Conservation (phyloP, 495 filamentous ascomycete species). For the Glarea lozoyensis region DNA sequence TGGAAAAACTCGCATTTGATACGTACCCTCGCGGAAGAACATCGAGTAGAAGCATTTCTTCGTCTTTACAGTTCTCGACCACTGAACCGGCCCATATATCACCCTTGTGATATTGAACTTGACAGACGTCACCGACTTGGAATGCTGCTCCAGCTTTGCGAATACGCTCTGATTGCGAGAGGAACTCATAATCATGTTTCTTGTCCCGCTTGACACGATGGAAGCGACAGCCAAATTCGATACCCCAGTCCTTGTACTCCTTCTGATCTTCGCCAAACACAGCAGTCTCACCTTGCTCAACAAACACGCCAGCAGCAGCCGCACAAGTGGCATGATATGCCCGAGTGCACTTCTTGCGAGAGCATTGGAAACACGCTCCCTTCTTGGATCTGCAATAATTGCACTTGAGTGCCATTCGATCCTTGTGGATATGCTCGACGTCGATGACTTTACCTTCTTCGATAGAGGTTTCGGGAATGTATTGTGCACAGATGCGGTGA, state of each 20-base stretch:
- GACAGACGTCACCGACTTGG: conserved; percentile 67
- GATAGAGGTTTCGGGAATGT: conserved; percentile 88
- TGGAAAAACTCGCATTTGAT: conserved; percentile 22
- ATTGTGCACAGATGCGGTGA: conserved; percentile 82
- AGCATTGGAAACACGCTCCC: conserved; percentile 95
- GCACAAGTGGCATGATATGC: conserved; percentile 96
- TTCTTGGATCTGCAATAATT: conserved; percentile 88
- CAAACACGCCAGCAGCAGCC: conserved; percentile 79
- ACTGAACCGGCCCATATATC: conserved; percentile 91
- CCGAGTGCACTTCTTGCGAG: conserved; percentile 84
- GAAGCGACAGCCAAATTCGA: conserved; percentile 89
- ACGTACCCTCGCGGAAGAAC: conserved; percentile 70
- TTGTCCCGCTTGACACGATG: conserved; percentile 81
- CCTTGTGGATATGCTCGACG: conserved; percentile 73
- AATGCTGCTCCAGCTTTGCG: conserved; percentile 58
- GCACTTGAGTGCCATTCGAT: conserved; percentile 83
- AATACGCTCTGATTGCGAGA: conserved; percentile 66
- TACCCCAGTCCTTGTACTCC: conserved; percentile 80
- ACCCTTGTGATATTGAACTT: conserved; percentile 73
- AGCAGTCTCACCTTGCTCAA: conserved; percentile 74
- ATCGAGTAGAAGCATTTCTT: conserved; percentile 68
- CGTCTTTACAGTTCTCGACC: conserved; percentile 72
- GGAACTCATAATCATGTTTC: conserved; percentile 49
- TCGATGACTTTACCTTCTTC: conserved; percentile 69
- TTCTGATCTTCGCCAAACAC: conserved; percentile 88